Percentiles rank a stretch among this genome's conserved stretches.
Conservation (phyloP, 768 basidiomycete genomes). For the Xerocomellus dryophilus region DNA sequence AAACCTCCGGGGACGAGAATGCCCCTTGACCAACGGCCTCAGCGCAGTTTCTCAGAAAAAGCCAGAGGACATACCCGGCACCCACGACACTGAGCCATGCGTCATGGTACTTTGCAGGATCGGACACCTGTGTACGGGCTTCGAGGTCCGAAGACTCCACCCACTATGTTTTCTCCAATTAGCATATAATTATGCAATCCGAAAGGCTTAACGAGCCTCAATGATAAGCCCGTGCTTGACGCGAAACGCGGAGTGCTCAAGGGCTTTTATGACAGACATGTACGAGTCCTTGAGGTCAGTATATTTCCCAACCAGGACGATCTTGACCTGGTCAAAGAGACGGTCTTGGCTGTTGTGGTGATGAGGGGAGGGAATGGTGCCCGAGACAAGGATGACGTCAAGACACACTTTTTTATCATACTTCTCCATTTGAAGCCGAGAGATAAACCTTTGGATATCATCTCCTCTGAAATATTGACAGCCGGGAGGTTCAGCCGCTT, state of each 20-base stretch:
- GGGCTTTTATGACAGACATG: conserved; percentile 94
- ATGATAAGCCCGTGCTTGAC: conserved; percentile 81
- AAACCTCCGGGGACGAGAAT: conserved; percentile 98
- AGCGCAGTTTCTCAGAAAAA: conserved; percentile 3
- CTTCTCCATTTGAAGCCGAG: conserved; percentile 79
- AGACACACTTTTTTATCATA: conserved; percentile 71
- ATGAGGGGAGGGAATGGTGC: conserved; percentile 1
- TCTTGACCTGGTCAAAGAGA: conserved; percentile 81
- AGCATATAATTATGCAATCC: neutral
- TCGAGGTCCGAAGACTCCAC: conserved; percentile 94
- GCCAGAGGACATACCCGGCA: conserved; percentile 58
- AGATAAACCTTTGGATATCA: conserved; percentile 57
- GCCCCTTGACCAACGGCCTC: conserved; percentile 50
- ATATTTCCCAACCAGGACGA: conserved; percentile 96
- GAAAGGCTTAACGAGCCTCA: conserved; percentile 50
- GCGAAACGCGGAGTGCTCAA: conserved; percentile 95
- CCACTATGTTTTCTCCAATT: conserved; percentile 57
- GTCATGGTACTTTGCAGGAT: conserved; percentile 89
- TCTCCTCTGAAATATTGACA: conserved; percentile 51
- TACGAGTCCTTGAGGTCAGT: conserved; percentile 96
- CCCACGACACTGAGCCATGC: conserved; percentile 92
- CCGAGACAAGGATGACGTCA: neutral
- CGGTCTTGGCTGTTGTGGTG: conserved; percentile 74
- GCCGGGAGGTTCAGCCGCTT: conserved; percentile 74
- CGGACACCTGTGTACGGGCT: conserved; percentile 67